These are phyloP conservation scores for Juncus effusus DNA, from an alignment of 176 grass and related monocot species.

Conservation along the genomic window DNA sequence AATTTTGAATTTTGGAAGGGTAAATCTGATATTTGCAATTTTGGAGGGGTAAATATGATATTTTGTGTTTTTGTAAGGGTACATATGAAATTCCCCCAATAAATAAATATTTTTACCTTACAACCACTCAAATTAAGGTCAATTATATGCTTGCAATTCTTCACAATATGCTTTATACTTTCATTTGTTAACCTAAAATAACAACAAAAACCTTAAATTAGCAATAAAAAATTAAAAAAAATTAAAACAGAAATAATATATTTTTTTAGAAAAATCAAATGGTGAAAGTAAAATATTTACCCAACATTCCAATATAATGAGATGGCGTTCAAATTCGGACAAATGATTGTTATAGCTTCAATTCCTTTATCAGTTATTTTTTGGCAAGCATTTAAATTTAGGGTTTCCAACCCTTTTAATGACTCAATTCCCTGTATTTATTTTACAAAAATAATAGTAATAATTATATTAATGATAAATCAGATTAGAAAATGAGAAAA, in stretches of 20 bases:
- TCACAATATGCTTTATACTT: conserved; percentile 48
- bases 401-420: conserved; percentile 50
- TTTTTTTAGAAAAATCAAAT: no score
- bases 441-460: no score
- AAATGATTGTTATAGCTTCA: conserved; percentile 63
- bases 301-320: conserved; percentile 92
- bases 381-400: conserved; percentile 87
- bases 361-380: conserved; percentile 86
- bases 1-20: no score
- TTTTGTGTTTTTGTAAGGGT: no score
- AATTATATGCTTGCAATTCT: conserved; percentile 65
- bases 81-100: not conserved
- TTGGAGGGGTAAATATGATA: no score
- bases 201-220: conserved; percentile 1
- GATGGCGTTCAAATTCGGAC: conserved; percentile 41
- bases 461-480: no score
- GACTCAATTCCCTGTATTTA: conserved; percentile 40
- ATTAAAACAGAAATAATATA: no score
- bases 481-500: not conserved
- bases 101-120: conserved; percentile 52
- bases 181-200: conserved; percentile 57
- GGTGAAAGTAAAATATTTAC: conserved; percentile 28
- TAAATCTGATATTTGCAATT: no score
- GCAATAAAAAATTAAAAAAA: conserved; percentile 17
- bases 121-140: conserved; percentile 90